phyloP scores from a whole-genome alignment of 2,329 filamentous ascomycete genomes.

The Coleophoma crateriformis region DNA sequence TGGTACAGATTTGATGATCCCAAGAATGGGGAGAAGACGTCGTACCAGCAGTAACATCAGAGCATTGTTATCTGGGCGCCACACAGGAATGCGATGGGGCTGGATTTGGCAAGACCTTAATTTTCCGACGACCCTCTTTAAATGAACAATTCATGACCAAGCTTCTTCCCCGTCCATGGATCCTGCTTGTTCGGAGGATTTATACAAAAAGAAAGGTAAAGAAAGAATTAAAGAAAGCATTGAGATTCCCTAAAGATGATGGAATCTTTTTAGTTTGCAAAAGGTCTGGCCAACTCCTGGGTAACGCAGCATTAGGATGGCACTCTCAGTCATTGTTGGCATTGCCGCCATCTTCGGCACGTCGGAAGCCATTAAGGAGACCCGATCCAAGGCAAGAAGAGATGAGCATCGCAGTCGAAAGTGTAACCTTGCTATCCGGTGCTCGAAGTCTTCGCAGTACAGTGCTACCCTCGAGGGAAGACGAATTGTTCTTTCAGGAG shows the following conservation, averaged over 20 bases:
- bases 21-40: too few species aligned
- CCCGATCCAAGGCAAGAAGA: conserved; percentile 39
- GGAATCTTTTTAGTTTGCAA: background rate
- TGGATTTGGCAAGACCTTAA: background rate
- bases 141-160: background rate
- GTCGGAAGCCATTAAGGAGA: conserved; percentile 43
- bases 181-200: background rate
- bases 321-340: conserved; percentile 16
- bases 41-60: too few species aligned
- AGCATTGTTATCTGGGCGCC: background rate
- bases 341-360: conserved; percentile 38
- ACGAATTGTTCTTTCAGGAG: conserved; percentile 36
- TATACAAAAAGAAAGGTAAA: background rate
- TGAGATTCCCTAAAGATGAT: background rate
- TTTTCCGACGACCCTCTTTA: background rate
- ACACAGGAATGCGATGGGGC: background rate
- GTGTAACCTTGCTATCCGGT: conserved; percentile 41
- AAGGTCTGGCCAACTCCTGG: background rate
- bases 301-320: conserved; percentile 1
- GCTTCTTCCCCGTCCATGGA: background rate
- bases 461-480: conserved; percentile 38
- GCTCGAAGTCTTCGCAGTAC: conserved; percentile 35
- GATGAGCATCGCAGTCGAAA: conserved; percentile 43
- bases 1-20: too few species aligned
- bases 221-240: background rate